Evolutionary conservation across 2,329 filamentous ascomycete species (phyloP), one percentile per base, ranked within the genome.

Genomic region (Lachnellula willkommii): DNA sequence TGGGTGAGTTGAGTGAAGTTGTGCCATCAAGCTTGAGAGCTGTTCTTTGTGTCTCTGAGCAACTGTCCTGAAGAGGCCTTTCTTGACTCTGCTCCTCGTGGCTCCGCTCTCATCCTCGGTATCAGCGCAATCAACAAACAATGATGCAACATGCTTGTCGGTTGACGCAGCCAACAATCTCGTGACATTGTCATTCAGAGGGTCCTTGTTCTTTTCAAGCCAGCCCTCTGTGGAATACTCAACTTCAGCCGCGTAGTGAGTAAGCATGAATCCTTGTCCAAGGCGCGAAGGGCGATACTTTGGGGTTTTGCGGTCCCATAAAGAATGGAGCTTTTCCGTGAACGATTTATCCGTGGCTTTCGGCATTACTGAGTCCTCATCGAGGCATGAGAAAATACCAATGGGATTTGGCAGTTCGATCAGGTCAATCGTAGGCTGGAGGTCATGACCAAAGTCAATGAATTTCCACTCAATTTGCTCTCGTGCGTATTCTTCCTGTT

Each of bases 391-490:
- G 72, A 99, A 99, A 66, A 99, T 95, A 76, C 94, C 95, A 55
- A 99, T 99, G 0, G 94, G 94, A 65, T 99, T 99, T 0, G 94
- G 83, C 36, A 99, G 73, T 72, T 99, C 94, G 61, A 99, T 99
- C 46, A 99, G 79, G 67, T 99, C 94, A 65, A 99, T 99, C 0
- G 94, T 99, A 0, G 94, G 94, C 70, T 99, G 95, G 26, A 99
- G 78, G 68, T 99, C 94, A 59, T 92, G 91, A 17, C 94, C 94
- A 69, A 99, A 99, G 72, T 99, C 94, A 69, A 99, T 99, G 70
- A 99, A 99, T 69, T 97, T 91, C 94, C 94, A 99, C 73, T 99
- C 94, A 64, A 99, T 99, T 72, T 96, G 90, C 70, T 99, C 94
- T 48, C 93, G 80, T 8, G 94, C 92, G 71, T 99, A 99, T 71